Base-by-base conservation (phyloP, 2,329 filamentous ascomycete species). In the Aspergillus neotritici region DNA sequence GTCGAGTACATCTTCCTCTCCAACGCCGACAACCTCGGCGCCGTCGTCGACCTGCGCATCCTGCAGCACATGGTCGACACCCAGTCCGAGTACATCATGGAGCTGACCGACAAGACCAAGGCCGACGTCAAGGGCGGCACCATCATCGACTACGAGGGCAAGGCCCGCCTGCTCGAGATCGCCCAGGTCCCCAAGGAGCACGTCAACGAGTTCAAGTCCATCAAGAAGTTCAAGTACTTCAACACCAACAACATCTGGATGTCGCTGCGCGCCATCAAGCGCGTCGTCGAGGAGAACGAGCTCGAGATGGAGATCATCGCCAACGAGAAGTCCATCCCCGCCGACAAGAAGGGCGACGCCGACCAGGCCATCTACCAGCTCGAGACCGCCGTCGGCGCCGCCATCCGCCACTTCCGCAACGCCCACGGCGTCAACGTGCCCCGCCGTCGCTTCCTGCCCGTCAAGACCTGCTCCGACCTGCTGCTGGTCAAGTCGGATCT, bases 211-310 rank as follows among this genome's bases (percentile, higher is more conserved):
- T 98, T 98, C 87, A 98, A 98, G 84, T 96, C 90, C 37, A 98
- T 98, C 80, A 98, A 98, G 85, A 98, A 98, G 81, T 98, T 98
- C 86, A 96, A 94, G 81, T 98, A 98, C 83, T 98, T 98, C 85
- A 98, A 98, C 83, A 98, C 93, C 73, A 98, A 98, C 86, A 98
- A 98, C 82, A 96, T 98, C 74, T 98, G 93, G 93, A 86, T 98
- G 79, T 95, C 95, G 76, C 80, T 96, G 61, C 84, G 87, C 67
- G 93, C 93, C 57, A 86, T 98, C 74, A 97, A 97, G 85, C 90
- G 93, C 49, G 89, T 98, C 42, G 93, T 98, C 6, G 93, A 97
- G 81, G 89, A 94, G 71, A 88, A 95, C 69, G 91, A 97, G 77
- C 84, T 98, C 42, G 87, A 90, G 74, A 94, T 98, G 87, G 93